These are phyloP conservation scores for Hydnomerulius pinastri DNA, from an alignment of 768 basidiomycete species.

Conservation along the genomic window DNA sequence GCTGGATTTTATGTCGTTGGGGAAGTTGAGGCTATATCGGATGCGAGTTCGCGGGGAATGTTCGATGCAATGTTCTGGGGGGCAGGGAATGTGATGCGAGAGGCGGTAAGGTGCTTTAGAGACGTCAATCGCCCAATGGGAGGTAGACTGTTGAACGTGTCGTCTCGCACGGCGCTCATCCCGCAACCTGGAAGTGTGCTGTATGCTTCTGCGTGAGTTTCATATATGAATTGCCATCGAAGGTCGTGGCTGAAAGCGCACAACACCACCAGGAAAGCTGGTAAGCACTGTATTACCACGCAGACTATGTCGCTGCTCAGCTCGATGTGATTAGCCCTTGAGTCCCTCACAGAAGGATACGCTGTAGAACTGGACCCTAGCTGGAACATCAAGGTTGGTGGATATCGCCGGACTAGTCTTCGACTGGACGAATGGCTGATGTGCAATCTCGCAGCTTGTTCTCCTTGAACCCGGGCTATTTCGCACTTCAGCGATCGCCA, in stretches of 20 bases:
- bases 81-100: slow-evolving; percentile 30
- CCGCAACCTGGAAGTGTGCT: slow-evolving; percentile 16
- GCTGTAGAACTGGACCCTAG: slow-evolving; percentile 34
- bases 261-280: slow-evolving; percentile 16
- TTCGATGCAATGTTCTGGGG: slow-evolving; percentile 43
- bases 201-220: slow-evolving; percentile 33
- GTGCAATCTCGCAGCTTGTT: slow-evolving; percentile 13
- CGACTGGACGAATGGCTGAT: slow-evolving; percentile 1
- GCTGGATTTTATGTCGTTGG: slow-evolving; percentile 35
- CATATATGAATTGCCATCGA: no score
- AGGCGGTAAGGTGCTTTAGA: slow-evolving; percentile 37
- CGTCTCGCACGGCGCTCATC: slow-evolving; percentile 31
- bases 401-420: not conserved
- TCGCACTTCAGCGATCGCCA: slow-evolving; percentile 20
- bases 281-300: slow-evolving; percentile 3
- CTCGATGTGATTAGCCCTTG: slow-evolving; percentile 28
- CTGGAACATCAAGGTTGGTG: slow-evolving; percentile 38
- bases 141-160: slow-evolving; percentile 36
- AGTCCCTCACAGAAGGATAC: slow-evolving; percentile 32
- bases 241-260: no score
- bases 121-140: slow-evolving; percentile 38
- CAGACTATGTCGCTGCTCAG: not conserved
- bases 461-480: slow-evolving; percentile 26
- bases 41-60: slow-evolving; percentile 71
- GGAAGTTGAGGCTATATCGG: slow-evolving; percentile 81